Evolutionary conservation across 345 rosid genomes (phyloP), one percentile per base, ranked within the genome.

Genomic region (Psidium friedrichsthalianum): DNA sequence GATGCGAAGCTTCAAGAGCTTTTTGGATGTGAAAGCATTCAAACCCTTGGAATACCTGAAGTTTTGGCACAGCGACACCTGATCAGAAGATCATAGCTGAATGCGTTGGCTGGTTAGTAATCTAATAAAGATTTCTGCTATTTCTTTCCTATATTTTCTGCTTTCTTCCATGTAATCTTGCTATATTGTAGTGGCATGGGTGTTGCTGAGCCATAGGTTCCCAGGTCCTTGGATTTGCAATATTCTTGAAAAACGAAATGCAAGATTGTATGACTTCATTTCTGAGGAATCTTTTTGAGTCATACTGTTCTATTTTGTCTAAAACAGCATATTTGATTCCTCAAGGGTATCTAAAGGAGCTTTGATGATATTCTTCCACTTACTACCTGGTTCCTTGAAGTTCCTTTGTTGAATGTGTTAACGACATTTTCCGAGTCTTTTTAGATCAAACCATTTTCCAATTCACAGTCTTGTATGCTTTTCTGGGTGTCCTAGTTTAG

Each of bases 11-110:
- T 89, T 57, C 86, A 82, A 80, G 87, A 87, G 86, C 85, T 89
- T 18, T 89, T 89, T 84, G 90, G 90, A n/a, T 87, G 90, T 36
- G 88, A 89, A 59, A 89, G 89, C 74, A 84, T 89, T 61, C 84
- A 87, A 57, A 86, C 89, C 49, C 82, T 84, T 29, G 88, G 84
- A 82, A 89, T 89, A 42, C 87, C 89, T 8, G 90, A 87, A 69
- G 86, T 86, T 49, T 78, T 89, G 83, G 89, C 87, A 18, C 82
- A 87, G 40, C 80, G 80, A 69, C 87, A 89, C 83, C 61, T 89
- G 69, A 85, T 81, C 56, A 87, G 89, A 56, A 81, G 83, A 74
- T 82, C 64, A 69, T 82, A 24, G 82, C 25, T 55, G 58, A 27
- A 25, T 44, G 82, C 64, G 59, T 56, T 83, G 47, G 29, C 78